These are phyloP conservation scores for Colletotrichum abscissum DNA, from an alignment of 2,329 filamentous ascomycete species.

Conservation along the genomic window DNA sequence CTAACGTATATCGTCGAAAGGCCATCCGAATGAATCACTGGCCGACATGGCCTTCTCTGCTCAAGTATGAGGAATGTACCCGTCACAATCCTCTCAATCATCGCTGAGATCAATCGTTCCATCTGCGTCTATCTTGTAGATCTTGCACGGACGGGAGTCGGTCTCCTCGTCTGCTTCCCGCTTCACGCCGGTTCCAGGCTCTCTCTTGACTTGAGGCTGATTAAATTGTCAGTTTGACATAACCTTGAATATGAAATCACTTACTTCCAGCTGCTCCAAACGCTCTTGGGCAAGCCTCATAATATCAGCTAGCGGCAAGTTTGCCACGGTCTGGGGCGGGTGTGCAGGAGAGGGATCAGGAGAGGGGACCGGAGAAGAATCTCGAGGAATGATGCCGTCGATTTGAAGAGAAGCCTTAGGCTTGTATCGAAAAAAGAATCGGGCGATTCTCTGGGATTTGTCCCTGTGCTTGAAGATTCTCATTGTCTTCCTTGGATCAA, in stretches of 20 bases:
- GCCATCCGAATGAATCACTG: background rate
- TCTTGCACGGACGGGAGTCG: background rate
- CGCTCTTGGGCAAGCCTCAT: background rate
- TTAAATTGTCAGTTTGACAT: background rate
- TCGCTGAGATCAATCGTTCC: conserved; percentile 6
- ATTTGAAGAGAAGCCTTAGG: background rate
- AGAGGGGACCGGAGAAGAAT: background rate
- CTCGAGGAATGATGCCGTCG: background rate
- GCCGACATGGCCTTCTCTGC: too few relatives aligned
- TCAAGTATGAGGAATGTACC: background rate
- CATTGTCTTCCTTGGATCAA: too few relatives aligned
- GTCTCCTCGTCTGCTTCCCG: background rate
- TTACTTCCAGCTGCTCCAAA: background rate
- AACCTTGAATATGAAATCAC: fast-evolving
- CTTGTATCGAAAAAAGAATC: conserved; percentile 9
- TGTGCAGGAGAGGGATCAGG: background rate
- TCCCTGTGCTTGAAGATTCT: background rate
- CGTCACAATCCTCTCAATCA: background rate
- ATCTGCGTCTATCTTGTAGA: conserved; percentile 4
- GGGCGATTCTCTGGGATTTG: background rate
- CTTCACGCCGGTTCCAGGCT: background rate
- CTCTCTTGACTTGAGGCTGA: background rate
- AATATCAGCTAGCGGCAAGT: background rate
- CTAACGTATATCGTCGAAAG: fast-evolving
- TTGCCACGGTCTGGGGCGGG: background rate